Conservation (phyloP, 139 green algal species). For the Ostreobium quekettii region DNA sequence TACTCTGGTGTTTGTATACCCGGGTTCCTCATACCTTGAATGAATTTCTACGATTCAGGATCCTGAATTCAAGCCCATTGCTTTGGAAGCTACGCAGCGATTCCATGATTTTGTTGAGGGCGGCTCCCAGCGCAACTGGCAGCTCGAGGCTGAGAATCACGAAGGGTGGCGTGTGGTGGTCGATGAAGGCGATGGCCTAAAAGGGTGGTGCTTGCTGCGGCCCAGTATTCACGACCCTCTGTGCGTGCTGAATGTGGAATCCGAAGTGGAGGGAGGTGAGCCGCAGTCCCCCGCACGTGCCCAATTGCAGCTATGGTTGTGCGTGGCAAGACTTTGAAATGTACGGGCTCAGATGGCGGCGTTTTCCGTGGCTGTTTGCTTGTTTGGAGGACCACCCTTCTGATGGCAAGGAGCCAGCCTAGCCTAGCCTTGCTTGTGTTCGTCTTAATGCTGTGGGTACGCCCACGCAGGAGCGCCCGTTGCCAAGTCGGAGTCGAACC, state of each 20-base stretch:
- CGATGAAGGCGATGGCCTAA: constrained; percentile 57
- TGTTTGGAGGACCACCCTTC: background rate
- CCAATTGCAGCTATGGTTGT: background rate
- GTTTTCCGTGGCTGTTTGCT: background rate
- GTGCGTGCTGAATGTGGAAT: constrained; percentile 69
- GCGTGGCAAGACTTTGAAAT: too few species aligned
- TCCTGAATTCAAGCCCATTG: constrained; percentile 30
- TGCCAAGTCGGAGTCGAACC: too few species aligned
- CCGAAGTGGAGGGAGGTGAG: constrained; percentile 50
- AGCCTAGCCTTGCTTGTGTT: background rate
- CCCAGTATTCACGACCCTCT: constrained; percentile 83
- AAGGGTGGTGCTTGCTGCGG: constrained; percentile 84
- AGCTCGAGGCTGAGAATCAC: constrained; percentile 68
- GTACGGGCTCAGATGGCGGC: too few species aligned
- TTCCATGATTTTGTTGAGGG: constrained; percentile 44
- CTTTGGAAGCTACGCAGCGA: constrained; percentile 29
- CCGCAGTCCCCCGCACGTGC: background rate
- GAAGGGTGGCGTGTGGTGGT: constrained; percentile 75
- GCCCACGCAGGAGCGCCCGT: too few species aligned
- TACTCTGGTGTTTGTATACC: too few species aligned
- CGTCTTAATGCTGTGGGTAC: background rate
- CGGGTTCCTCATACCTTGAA: too few species aligned
- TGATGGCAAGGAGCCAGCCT: background rate
- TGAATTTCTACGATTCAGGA: too few species aligned
- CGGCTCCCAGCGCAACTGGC: constrained; percentile 37